Percentiles rank a stretch among this genome's conserved stretches.
phyloP scores from a whole-genome alignment of 805 yeast species.

The Candida jianshihensis region DNA sequence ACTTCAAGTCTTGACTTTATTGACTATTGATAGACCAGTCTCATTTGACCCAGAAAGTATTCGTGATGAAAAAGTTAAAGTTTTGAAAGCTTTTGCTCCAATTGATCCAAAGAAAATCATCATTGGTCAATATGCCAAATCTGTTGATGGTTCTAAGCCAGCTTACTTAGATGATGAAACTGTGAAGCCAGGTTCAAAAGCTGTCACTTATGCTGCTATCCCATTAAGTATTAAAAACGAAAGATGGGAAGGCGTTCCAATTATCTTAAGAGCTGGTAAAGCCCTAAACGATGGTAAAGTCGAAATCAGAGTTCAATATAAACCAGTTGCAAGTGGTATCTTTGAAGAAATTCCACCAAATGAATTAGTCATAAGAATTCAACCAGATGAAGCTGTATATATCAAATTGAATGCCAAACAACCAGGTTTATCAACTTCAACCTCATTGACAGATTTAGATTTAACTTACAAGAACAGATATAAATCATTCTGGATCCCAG shows the following conservation, averaged over 20 bases:
- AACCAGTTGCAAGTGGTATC: conserved; percentile 76
- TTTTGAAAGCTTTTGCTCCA: conserved; percentile 72
- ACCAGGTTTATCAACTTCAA: conserved; percentile 82
- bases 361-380: conserved; percentile 89
- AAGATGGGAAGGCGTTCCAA: conserved; percentile 98
- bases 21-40: conserved; percentile 94
- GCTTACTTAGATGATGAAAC: conserved; percentile 90
- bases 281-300: conserved; percentile 94
- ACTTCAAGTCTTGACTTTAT: conserved; percentile 81
- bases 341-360: conserved; percentile 79
- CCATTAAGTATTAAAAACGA: conserved; percentile 77
- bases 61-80: conserved; percentile 94
- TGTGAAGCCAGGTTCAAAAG: conserved; percentile 72
- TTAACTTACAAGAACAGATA: conserved; percentile 78
- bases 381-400: conserved; percentile 92
- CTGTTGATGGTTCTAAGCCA: conserved; percentile 85
- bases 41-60: conserved; percentile 89
- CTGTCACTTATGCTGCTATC: conserved; percentile 89
- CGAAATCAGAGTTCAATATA: conserved; percentile 90
- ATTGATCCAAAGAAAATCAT: conserved; percentile 61
- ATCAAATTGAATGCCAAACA: conserved; percentile 88
- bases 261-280: conserved; percentile 93
- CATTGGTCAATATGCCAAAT: conserved; percentile 81
- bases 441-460: conserved; percentile 85
- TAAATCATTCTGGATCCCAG: conserved; percentile 89